Conservation (phyloP, 2,329 filamentous ascomycete genomes). For the Diaporthe amygdali region DNA sequence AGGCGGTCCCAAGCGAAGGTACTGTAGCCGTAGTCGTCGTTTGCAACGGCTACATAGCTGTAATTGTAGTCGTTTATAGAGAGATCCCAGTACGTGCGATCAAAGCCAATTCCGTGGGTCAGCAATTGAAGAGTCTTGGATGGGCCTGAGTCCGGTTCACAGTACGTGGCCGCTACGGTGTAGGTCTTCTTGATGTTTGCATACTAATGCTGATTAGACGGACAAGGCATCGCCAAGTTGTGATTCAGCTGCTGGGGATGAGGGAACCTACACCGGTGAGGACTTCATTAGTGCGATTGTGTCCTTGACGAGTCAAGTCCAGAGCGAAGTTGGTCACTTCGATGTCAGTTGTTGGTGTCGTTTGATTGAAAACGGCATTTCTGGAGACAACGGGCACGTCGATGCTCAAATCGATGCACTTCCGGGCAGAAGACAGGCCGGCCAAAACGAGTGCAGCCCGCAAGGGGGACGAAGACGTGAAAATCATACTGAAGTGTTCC, state of each 20-base stretch:
- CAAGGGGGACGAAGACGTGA: not conserved
- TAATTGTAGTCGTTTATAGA: slow-evolving; percentile 21
- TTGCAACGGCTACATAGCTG: slow-evolving; percentile 10
- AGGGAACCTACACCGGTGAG: slow-evolving; percentile 46
- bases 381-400: slow-evolving; percentile 59
- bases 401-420: slow-evolving; percentile 57
- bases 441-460: slow-evolving; percentile 29
- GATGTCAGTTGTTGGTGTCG: slow-evolving; percentile 55
- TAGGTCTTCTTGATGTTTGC: slow-evolving; percentile 57
- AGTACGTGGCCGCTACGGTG: slow-evolving; percentile 65
- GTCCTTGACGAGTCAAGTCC: slow-evolving; percentile 51
- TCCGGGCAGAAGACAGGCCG: slow-evolving; percentile 38
- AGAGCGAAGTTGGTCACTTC: slow-evolving; percentile 63
- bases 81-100: slow-evolving; percentile 45
- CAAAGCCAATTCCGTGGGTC: slow-evolving; percentile 60
- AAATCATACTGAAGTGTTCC: not conserved
- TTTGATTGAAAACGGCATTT: slow-evolving; percentile 57
- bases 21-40: slow-evolving; percentile 18
- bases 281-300: slow-evolving; percentile 51
- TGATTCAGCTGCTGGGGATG: too few relatives aligned
- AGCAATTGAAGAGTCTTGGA: slow-evolving; percentile 50
- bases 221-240: not conserved
- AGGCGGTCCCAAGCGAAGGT: slow-evolving; percentile 24
- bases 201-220: slow-evolving; percentile 40
- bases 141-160: slow-evolving; percentile 55